Base-by-base conservation (phyloP, 768 basidiomycete species). In the Lentinus brumalis region DNA sequence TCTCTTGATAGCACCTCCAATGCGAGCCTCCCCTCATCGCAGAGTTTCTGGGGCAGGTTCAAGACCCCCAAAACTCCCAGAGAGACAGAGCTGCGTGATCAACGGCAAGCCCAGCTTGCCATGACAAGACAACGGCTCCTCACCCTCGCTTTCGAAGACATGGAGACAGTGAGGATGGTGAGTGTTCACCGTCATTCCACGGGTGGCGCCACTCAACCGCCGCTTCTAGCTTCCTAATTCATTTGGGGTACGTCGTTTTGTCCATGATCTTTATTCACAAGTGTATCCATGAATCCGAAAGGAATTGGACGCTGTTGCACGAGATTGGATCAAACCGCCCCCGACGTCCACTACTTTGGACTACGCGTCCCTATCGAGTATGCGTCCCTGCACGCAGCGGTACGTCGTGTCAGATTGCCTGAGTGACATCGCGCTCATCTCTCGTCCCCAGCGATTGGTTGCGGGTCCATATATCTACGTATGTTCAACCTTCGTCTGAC, bases 281-380 rank as follows among this genome's bases (percentile, higher is more conserved):
- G 9, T 40, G 2, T 57, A 21, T 41, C 35, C 45, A 50, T 26
- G 12, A 4, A 14, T 31, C 57, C 16, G 59, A 15, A 57, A 94
- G 92, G 92, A 94, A 74, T 84, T 93, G 26, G 90, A 92, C 66
- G 83, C 81, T 30, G 81, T 89, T 50, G 92, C 91, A 11, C 81
- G 89, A 69, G 90, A 92, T 59, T 94, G 92, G 92, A 85, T 87
- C 29, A 92, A 91, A 68, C 91, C 92, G 12, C 91, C 92, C 89
- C 91, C 55, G 90, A 89, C 71, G 88, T 84, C 42, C 74, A 81
- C 47, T 91, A 81, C 47, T 91, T 94, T 77, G 80, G 81, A 63
- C 76, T 94, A 58, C 89, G 92, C 29, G 85, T 94, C 0, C 92
- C 92, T 2, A 87, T 91, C n/a, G 92, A 94, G 73, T 93, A 83